phyloP scores from a whole-genome alignment of 768 basidiomycete species.

The Fomitopsis pulvina region DNA sequence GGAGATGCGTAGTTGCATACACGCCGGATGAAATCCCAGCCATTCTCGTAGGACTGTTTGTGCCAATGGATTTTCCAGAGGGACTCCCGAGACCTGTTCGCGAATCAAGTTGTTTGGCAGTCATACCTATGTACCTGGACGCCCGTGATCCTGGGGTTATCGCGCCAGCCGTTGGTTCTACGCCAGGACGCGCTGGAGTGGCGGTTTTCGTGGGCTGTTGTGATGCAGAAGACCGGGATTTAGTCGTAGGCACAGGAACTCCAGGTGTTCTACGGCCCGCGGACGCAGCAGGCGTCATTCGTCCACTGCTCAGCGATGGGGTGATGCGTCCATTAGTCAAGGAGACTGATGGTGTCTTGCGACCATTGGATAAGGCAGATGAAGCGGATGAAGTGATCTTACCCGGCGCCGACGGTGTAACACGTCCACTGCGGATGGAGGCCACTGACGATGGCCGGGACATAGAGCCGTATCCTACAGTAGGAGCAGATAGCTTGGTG shows the following conservation, averaged over 20 bases:
- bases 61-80: conserved; percentile 9
- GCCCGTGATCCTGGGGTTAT: conserved; percentile 83
- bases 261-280: conserved; percentile 20
- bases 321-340: conserved; percentile 20
- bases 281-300: conserved; percentile 36
- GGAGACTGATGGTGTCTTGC: conserved; percentile 51
- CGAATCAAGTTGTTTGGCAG: conserved; percentile 69
- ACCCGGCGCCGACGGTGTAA: conserved; percentile 39
- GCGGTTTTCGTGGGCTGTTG: conserved; percentile 2
- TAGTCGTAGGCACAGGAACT: conserved; percentile 10
- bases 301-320: conserved; percentile 37
- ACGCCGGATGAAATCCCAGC: conserved; percentile 15
- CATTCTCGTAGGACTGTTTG: conserved; percentile 17
- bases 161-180: conserved; percentile 23
- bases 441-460: conserved; percentile 73
- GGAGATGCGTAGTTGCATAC: conserved; percentile 16
- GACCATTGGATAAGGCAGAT: conserved; percentile 33
- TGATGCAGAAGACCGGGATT: conserved; percentile 10
- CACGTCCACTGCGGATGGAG: conserved; percentile 51
- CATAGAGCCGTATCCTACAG: conserved; percentile 46
- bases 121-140: conserved; percentile 78
- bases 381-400: conserved; percentile 38
- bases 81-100: conserved; percentile 25
- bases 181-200: conserved; percentile 22
- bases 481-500: conserved; percentile 74